A percentile compares a stretch with the other conserved stretches of the same genome.
Evolutionary conservation across 371 early-diverging fungal species (phyloP).

Genomic region (Rhizopus sp.): DNA sequence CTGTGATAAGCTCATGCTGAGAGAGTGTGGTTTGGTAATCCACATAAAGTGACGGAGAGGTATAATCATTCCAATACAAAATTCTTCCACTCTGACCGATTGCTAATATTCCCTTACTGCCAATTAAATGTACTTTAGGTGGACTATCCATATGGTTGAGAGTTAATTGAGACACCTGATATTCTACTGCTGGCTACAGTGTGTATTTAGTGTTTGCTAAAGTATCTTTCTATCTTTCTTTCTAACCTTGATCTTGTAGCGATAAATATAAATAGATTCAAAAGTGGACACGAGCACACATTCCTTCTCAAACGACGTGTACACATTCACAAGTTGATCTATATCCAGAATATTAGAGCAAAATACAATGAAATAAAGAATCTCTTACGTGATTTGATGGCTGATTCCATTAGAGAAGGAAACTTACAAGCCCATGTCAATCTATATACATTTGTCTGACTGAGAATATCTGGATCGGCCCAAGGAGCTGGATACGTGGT

Average conservation of each 20-base stretch:
- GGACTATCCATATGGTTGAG: not conserved
- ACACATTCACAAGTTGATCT: not conserved
- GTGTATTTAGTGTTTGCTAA: not conserved
- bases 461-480: not conserved
- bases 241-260: not conserved
- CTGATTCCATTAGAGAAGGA: not conserved
- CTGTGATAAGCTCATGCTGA: slow-evolving; percentile 1
- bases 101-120: not conserved
- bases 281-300: not conserved
- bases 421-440: not conserved
- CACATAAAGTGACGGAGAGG: not conserved
- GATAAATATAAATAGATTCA: not conserved
- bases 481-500: slow-evolving; percentile 1
- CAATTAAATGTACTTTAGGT: not conserved
- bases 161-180: not conserved
- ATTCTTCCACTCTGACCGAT: not conserved
- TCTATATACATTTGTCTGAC: slow-evolving; percentile 2
- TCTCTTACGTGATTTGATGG: not conserved
- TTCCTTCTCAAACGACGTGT: not conserved
- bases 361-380: not conserved
- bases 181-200: not conserved
- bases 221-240: not conserved
- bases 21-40: not conserved
- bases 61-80: not conserved
- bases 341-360: not conserved